These are phyloP conservation scores for Fraxinus paxiana DNA, from an alignment of 305 asterid genomes.

Conservation along the genomic window DNA sequence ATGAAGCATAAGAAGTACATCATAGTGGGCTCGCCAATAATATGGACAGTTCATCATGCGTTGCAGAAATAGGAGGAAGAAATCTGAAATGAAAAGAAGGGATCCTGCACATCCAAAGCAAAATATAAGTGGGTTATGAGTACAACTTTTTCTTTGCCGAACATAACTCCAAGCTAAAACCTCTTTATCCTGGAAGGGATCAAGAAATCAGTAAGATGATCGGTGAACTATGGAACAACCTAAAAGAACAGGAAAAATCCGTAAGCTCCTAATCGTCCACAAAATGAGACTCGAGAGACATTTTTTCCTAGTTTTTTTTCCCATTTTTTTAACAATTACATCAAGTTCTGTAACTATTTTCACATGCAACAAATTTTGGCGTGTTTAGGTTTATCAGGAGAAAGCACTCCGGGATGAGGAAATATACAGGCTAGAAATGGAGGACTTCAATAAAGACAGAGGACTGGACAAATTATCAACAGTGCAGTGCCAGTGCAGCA, in stretches of 20 bases:
- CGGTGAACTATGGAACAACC: constrained; percentile 75
- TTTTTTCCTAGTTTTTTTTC: neutral
- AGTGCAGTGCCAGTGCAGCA: constrained; percentile 21
- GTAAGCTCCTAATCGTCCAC: constrained; percentile 33
- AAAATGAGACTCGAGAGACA: neutral
- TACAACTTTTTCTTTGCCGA: constrained; percentile 85
- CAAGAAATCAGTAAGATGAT: constrained; percentile 76
- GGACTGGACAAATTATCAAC: constrained; percentile 30
- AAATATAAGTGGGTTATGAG: constrained; percentile 53
- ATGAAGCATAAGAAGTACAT: constrained; percentile 22
- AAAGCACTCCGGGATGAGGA: constrained; percentile 70
- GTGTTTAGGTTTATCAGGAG: constrained; percentile 63
- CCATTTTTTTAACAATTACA: no score
- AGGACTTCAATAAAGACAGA: constrained; percentile 45
- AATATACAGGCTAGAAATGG: constrained; percentile 47
- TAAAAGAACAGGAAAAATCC: constrained; percentile 49
- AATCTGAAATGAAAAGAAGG: constrained; percentile 56
- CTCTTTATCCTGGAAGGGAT: constrained; percentile 61
- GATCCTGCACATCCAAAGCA: constrained; percentile 81
- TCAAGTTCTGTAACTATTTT: neutral
- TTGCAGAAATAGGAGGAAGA: constrained; percentile 67
- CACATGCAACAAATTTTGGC: neutral
- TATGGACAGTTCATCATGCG: constrained; percentile 23
- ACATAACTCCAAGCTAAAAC: constrained; percentile 69
- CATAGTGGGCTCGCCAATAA: constrained; percentile 18